Percentiles rank a stretch among this genome's conserved stretches.
Conservation (phyloP, 129 eudicot species). For the Flaveria bidentis region DNA sequence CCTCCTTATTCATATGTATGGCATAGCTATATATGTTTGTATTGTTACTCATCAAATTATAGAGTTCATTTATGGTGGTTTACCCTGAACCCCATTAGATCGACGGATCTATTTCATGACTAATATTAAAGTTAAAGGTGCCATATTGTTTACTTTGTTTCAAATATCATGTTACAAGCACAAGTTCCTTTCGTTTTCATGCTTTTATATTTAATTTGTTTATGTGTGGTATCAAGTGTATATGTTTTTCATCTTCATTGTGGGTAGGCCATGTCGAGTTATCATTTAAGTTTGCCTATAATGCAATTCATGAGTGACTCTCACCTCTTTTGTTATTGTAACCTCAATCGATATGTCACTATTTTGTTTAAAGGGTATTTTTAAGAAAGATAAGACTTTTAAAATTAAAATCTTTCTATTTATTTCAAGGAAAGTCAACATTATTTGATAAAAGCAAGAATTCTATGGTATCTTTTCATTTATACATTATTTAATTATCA, state of each 20-base stretch:
- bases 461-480: background rate
- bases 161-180: slow-evolving; percentile 1
- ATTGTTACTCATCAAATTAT: too few species aligned
- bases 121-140: too few species aligned
- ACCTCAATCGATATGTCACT: background rate
- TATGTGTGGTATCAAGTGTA: background rate
- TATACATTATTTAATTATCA: background rate
- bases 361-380: background rate
- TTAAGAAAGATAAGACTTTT: background rate
- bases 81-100: too few species aligned
- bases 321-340: background rate
- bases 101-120: too few species aligned
- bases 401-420: background rate
- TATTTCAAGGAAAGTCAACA: background rate
- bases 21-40: too few species aligned
- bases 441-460: background rate
- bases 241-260: slow-evolving; percentile 7
- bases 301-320: slow-evolving; percentile 2
- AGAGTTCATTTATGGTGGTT: too few species aligned
- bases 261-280: background rate
- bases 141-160: background rate
- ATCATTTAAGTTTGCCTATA: background rate
- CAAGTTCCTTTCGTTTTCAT: background rate
- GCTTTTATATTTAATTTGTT: background rate
- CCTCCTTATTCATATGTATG: too few species aligned